Percentiles rank a stretch among this genome's conserved stretches.
Conservation (phyloP, 2,329 filamentous ascomycete genomes). For the Fusarium sterilihyphosum region DNA sequence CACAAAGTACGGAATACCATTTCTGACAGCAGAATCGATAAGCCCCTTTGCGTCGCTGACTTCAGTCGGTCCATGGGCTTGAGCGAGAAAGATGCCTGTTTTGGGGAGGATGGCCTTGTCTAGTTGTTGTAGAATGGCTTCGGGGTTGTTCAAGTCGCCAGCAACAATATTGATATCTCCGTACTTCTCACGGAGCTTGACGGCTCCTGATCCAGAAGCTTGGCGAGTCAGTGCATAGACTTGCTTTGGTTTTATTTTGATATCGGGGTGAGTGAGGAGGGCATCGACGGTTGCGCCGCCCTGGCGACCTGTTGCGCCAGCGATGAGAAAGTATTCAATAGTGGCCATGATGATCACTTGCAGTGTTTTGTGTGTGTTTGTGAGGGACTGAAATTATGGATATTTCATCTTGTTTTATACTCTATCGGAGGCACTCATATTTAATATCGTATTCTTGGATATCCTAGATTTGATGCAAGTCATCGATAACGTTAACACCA, state of each 20-base stretch:
- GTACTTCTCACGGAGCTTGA: constrained; percentile 46
- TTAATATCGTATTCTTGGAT: background rate
- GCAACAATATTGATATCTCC: constrained; percentile 61
- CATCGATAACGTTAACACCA: background rate
- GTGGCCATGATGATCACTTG: background rate
- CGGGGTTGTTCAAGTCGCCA: constrained; percentile 62
- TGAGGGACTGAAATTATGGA: background rate
- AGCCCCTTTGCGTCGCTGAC: constrained; percentile 61
- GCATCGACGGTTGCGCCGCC: constrained; percentile 44
- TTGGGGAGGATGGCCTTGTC: constrained; percentile 13
- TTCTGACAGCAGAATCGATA: constrained; percentile 59
- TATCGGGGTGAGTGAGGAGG: constrained; percentile 41
- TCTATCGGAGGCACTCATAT: background rate
- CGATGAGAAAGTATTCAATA: constrained; percentile 34
- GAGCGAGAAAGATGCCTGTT: constrained; percentile 38
- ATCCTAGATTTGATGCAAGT: background rate
- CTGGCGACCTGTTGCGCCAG: constrained; percentile 46
- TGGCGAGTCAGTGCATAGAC: constrained; percentile 61
- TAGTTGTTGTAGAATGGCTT: constrained; percentile 55
- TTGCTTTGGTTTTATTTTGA: constrained; percentile 54
- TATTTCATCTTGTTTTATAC: background rate
- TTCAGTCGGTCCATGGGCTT: constrained; percentile 51
- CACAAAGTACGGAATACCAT: constrained; percentile 66
- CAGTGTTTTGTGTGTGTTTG: too few species aligned
- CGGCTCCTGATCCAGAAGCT: constrained; percentile 55